A percentile compares a stretch with the other conserved stretches of the same genome.
Conservation (phyloP, 768 basidiomycete species). For the Chlorophyllum brunneum region DNA sequence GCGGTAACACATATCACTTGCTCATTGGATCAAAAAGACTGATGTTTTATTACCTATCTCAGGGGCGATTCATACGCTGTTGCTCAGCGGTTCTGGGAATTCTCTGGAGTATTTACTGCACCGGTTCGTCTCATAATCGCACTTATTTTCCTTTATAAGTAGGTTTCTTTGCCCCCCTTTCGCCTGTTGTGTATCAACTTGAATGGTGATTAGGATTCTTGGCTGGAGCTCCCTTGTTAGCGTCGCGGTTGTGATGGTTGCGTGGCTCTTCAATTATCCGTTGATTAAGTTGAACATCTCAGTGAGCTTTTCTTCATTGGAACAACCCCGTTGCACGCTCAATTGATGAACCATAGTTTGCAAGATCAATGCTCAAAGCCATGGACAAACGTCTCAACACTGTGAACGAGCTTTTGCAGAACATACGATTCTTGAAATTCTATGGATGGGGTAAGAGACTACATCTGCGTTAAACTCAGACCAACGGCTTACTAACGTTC, state of each 20-base stretch:
- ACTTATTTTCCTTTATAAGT: slow-evolving; percentile 70
- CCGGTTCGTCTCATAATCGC: slow-evolving; percentile 66
- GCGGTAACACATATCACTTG: slow-evolving; percentile 42
- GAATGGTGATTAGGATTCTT: slow-evolving; percentile 44
- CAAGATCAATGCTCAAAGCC: slow-evolving; percentile 54
- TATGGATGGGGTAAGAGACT: slow-evolving; percentile 64
- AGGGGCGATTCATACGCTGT: slow-evolving; percentile 73
- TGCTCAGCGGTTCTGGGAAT: slow-evolving; percentile 70
- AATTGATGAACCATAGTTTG: slow-evolving; percentile 39
- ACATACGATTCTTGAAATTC: slow-evolving; percentile 69
- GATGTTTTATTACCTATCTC: slow-evolving; percentile 5
- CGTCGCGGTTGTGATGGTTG: slow-evolving; percentile 58
- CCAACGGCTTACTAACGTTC: slow-evolving; percentile 1
- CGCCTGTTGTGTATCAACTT: not conserved
- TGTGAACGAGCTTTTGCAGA: slow-evolving; percentile 76
- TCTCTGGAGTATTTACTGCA: slow-evolving; percentile 57
- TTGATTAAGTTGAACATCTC: slow-evolving; percentile 62
- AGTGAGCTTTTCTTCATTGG: slow-evolving; percentile 40
- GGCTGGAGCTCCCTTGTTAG: slow-evolving; percentile 79
- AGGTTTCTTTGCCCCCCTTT: slow-evolving; percentile 18
- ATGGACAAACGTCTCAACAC: slow-evolving; percentile 65
- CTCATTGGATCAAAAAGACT: slow-evolving; percentile 6
- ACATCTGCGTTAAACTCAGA: not conserved
- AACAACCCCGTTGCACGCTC: not conserved
- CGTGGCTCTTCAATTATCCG: slow-evolving; percentile 63